Conservation (phyloP, 345 rosid genomes). For the Excoecaria agallocha region DNA sequence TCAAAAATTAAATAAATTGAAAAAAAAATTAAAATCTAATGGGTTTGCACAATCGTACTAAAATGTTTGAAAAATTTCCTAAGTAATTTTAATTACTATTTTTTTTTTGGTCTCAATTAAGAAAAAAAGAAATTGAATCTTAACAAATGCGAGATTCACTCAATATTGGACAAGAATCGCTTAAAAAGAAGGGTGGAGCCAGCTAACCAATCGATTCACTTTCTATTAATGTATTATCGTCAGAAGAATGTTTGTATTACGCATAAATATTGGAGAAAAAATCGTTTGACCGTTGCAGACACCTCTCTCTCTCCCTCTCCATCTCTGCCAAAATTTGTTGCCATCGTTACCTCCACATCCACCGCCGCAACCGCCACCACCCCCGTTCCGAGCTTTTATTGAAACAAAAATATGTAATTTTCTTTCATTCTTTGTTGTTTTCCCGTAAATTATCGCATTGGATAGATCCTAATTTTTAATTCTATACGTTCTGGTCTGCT, state of each 20-base stretch:
- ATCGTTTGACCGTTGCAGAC: conserved; percentile 32
- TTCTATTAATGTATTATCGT: background rate
- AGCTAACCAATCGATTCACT: conserved; percentile 1
- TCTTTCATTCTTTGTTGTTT: background rate
- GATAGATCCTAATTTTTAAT: too few species aligned
- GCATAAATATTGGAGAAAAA: conserved; percentile 27
- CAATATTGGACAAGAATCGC: background rate
- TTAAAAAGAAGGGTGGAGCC: background rate
- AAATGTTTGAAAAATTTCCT: too few species aligned
- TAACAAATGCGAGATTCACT: background rate
- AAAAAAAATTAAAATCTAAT: too few species aligned
- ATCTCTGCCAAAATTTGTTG: conserved; percentile 17
- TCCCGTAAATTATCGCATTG: too few species aligned
- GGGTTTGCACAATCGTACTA: too few species aligned
- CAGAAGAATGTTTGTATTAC: background rate
- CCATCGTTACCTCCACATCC: conserved; percentile 28
- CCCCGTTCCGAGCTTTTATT: background rate
- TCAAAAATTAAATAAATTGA: too few species aligned
- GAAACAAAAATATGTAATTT: background rate
- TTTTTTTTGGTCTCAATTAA: too few species aligned
- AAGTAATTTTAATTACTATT: too few species aligned
- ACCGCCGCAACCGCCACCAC: conserved; percentile 17
- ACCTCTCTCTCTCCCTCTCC: conserved; percentile 9
- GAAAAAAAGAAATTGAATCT: too few species aligned
- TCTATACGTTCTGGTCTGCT: conserved; percentile 33